Conservation (phyloP, 192 early-diverging fungal species). For the Geranomyces michiganensis region DNA sequence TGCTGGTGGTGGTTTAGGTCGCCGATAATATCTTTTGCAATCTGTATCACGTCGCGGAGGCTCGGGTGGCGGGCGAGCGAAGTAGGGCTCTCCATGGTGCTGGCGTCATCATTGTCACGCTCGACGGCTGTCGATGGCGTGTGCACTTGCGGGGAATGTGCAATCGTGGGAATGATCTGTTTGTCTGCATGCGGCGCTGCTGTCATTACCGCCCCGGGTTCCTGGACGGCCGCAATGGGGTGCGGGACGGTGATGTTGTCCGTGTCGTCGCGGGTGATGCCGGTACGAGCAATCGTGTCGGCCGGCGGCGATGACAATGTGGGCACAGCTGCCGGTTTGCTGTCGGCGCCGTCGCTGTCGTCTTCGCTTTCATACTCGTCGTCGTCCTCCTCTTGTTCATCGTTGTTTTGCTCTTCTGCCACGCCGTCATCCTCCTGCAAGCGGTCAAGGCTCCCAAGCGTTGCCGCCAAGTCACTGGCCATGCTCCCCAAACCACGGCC, state of each 20-base stretch:
- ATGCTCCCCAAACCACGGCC: no score
- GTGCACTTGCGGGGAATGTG: neutral
- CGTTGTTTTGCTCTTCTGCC: neutral
- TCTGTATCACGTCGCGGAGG: neutral
- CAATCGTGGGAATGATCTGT: neutral
- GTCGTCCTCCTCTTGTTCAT: neutral
- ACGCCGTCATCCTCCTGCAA: neutral
- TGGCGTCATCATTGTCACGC: neutral
- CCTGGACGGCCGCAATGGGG: neutral
- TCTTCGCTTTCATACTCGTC: neutral
- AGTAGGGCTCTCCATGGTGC: neutral
- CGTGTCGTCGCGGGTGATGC: no score
- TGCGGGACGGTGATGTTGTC: no score
- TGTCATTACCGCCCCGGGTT: neutral
- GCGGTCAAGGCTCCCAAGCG: neutral
- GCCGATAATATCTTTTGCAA: conserved; percentile 7
- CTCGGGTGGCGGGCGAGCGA: neutral
- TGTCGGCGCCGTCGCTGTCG: neutral
- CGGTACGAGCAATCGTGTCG: no score
- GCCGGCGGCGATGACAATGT: no score
- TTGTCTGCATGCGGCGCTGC: neutral
- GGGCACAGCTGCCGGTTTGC: no score
- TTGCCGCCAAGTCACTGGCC: neutral
- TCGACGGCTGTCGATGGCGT: conserved; percentile 12
- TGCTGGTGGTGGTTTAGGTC: neutral